Evolutionary conservation across 2,329 filamentous ascomycete genomes (phyloP), one percentile per base, ranked within the genome.

Genomic region (Cercospora beticola): DNA sequence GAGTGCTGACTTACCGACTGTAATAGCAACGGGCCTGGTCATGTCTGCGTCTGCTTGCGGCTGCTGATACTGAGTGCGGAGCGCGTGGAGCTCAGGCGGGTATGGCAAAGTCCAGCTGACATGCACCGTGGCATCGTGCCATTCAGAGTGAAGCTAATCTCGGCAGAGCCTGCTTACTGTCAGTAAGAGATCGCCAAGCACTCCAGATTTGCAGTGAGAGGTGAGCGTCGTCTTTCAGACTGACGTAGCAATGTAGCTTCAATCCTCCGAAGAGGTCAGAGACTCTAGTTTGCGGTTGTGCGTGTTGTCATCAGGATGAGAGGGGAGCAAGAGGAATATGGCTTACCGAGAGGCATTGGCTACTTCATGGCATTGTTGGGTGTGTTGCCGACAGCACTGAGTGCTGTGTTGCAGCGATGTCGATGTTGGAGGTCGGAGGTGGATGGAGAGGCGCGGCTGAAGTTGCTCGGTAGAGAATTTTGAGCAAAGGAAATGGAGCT

Each of bases 221-320:
- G 18, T 62, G n/a, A 31, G 36, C 36, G 65, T 63, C 30, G 60
- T 65, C 49, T 66, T 62, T 74, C 72, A 74, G 72, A 74, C 72
- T 74, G 72, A 74, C 72, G 72, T 74, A 73, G 72, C 72, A 74
- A 70, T 72, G 70, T 70, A 71, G 72, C 72, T 74, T 73, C 72
- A 74, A 68, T 72, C 70, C 71, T 72, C 71, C 68, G 60, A 64
- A 59, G 71, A 73, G 70, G 70, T 74, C 72, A 74, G 72, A 74
- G 72, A 74, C 72, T 74, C 72, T 74, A 74, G 72, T 74, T 74
- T 74, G 72, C 72, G 72, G 72, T 74, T 74, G 70, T 72, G 70
- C 70, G 64, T 68, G 68, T 73, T 65, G 65, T 72, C 71, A 73
- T 73, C 72, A 73, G 65, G 60, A 28, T 62, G 59, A 66, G 33